Evolutionary conservation across 2,329 filamentous ascomycete genomes (phyloP).

Genomic region (Fusarium sp.): DNA sequence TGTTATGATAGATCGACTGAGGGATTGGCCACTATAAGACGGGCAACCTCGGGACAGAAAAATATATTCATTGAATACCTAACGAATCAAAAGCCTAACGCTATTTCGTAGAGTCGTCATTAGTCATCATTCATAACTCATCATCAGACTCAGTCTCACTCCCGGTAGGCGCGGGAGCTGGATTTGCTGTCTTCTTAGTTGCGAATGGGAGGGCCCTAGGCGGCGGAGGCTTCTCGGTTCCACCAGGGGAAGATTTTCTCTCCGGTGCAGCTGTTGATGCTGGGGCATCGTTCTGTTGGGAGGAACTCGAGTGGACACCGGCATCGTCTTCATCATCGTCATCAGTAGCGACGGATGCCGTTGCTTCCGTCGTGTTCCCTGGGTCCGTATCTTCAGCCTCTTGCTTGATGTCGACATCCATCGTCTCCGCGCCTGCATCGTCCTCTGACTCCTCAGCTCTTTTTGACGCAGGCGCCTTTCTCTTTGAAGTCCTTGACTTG

Average conservation of each 20-base stretch:
- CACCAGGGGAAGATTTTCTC: slow-evolving; percentile 36
- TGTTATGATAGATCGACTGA: neutral
- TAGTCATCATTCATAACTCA: slow-evolving; percentile 61
- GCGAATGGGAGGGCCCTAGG: slow-evolving; percentile 63
- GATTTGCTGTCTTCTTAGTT: slow-evolving; percentile 53
- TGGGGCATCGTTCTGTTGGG: slow-evolving; percentile 9
- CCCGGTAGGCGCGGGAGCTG: slow-evolving; percentile 50
- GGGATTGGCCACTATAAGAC: neutral
- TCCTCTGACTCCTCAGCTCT: slow-evolving; percentile 62
- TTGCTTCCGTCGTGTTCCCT: slow-evolving; percentile 59
- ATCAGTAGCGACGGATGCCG: slow-evolving; percentile 62
- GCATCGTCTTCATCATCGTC: slow-evolving; percentile 59
- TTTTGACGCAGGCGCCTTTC: slow-evolving; percentile 62
- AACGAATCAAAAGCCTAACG: neutral
- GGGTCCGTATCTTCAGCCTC: slow-evolving; percentile 59
- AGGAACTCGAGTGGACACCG: slow-evolving; percentile 19
- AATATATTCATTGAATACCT: slow-evolving; percentile 13
- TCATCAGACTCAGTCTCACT: slow-evolving; percentile 71
- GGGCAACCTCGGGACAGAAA: neutral
- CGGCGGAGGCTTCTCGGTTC: slow-evolving; percentile 54
- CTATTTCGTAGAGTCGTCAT: slow-evolving; percentile 12
- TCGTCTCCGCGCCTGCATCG: slow-evolving; percentile 60
- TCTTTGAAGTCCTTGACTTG: slow-evolving; percentile 63
- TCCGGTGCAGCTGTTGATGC: slow-evolving; percentile 10
- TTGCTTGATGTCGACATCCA: slow-evolving; percentile 64